phyloP scores from a whole-genome alignment of 805 yeast species.

The Zygotorulaspora sp. region DNA sequence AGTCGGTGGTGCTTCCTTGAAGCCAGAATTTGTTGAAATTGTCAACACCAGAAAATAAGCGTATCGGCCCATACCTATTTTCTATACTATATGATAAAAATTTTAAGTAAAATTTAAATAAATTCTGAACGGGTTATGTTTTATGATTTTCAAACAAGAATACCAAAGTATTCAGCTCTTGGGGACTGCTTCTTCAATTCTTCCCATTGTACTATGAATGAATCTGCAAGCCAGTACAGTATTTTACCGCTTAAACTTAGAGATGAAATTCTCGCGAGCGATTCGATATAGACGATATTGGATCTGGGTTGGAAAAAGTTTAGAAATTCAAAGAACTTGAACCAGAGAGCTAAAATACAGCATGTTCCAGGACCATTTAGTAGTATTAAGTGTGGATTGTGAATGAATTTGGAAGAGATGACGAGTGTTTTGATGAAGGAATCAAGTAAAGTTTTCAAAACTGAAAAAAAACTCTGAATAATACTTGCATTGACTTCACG shows the following conservation, averaged over 20 bases:
- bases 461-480: constrained; percentile 31
- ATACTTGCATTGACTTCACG: constrained; percentile 39
- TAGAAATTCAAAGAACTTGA: constrained; percentile 25
- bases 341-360: constrained; percentile 31
- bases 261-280: constrained; percentile 72
- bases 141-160: constrained; percentile 44
- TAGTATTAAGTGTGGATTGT: constrained; percentile 30
- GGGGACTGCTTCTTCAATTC: constrained; percentile 42
- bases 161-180: constrained; percentile 71
- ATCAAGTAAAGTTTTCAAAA: constrained; percentile 32
- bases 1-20: constrained; percentile 98
- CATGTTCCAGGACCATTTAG: constrained; percentile 40
- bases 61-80: constrained; percentile 4
- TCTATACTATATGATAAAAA: constrained; percentile 6
- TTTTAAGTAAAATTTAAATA: not conserved
- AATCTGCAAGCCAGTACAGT: constrained; percentile 63
- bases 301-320: constrained; percentile 33
- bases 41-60: constrained; percentile 68
- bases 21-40: constrained; percentile 96
- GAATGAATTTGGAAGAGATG: constrained; percentile 19
- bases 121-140: constrained; percentile 9
- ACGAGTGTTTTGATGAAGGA: constrained; percentile 19
- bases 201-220: constrained; percentile 90
- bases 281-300: constrained; percentile 85
- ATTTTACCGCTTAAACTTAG: constrained; percentile 76